Conservation (phyloP, 257 asterid species). For the Eustoma russellianum region DNA sequence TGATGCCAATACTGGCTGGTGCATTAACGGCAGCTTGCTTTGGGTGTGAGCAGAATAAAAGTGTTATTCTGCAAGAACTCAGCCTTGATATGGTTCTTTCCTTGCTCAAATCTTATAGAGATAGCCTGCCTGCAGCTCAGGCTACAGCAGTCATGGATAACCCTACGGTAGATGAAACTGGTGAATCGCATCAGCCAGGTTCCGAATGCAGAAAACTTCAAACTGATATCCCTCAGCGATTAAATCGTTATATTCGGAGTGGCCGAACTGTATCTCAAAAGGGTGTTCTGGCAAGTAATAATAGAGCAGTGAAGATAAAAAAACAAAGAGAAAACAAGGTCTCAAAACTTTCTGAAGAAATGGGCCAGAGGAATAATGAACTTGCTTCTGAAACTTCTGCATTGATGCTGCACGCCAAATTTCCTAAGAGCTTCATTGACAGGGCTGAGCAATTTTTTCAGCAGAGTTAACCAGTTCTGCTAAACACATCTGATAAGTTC, state of each 20-base stretch:
- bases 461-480: constrained; percentile 19
- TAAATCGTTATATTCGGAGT: constrained; percentile 28
- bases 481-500: neutral
- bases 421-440: constrained; percentile 57
- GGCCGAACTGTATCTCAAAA: constrained; percentile 42
- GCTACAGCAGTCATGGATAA: constrained; percentile 15
- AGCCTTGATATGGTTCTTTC: constrained; percentile 95
- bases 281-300: constrained; percentile 5
- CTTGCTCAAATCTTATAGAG: constrained; percentile 70
- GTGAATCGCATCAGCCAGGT: constrained; percentile 28
- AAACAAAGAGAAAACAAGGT: constrained; percentile 51
- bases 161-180: constrained; percentile 27
- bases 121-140: constrained; percentile 11
- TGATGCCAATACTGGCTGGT: constrained; percentile 87
- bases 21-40: constrained; percentile 77
- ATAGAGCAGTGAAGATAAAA: constrained; percentile 35
- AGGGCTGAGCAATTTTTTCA: constrained; percentile 71
- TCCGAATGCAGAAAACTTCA: constrained; percentile 42
- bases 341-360: constrained; percentile 49
- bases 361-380: constrained; percentile 25
- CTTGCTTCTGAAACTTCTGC: constrained; percentile 31
- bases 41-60: constrained; percentile 89
- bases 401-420: constrained; percentile 59
- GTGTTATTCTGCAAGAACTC: constrained; percentile 88
- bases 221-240: constrained; percentile 36